Evolutionary conservation across 75 land plant genomes (phyloP), one percentile per base, ranked within the genome.

Genomic region (Chamaecyparis obtusa): DNA sequence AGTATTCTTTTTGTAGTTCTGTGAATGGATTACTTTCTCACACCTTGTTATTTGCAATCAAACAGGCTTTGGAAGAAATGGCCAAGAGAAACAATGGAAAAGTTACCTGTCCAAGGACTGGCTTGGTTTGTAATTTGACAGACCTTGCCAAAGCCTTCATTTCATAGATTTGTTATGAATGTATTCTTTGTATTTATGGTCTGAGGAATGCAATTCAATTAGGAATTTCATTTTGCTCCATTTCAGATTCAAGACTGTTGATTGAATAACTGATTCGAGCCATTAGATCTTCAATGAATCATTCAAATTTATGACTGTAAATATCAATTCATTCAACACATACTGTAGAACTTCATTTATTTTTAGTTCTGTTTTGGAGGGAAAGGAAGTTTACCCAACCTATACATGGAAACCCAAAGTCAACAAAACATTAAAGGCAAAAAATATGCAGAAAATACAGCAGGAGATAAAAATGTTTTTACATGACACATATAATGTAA

Each of bases 11-110:
- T 55, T 6, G 39, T 55, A 11, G 36, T 36, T 16, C 16, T 39
- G 24, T 21, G 85, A 48, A 33, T 30, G 33, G 30, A 77, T 43
- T 75, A 30, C 32, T 27, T 43, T 6, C 32, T 86, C 41, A 41
- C 27, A 43, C 14, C 43, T 19, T 21, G 36, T 87, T 30, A 27
- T 86, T 84, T 83, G 57, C 46, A 83, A 67, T 84, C 41, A 72
- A 32, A 87, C 97, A 98, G 99, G 99, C 99, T 86, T 89, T 98
- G 79, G 96, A 98, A 85, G 96, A 95, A 79, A 98, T 98, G 99
- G 99, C 98, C 2, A 89, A 74, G 87, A 88, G 90, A 72, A 97
- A 94, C 87, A 90, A 90, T 86, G 99, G 99, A 67, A 93, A 92
- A 74, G 90, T 98, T 60, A 98, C 95, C 16, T 98, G 99, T 85